Conservation (phyloP, 78 protist genomes). For the Dictyostelium intermedium region DNA sequence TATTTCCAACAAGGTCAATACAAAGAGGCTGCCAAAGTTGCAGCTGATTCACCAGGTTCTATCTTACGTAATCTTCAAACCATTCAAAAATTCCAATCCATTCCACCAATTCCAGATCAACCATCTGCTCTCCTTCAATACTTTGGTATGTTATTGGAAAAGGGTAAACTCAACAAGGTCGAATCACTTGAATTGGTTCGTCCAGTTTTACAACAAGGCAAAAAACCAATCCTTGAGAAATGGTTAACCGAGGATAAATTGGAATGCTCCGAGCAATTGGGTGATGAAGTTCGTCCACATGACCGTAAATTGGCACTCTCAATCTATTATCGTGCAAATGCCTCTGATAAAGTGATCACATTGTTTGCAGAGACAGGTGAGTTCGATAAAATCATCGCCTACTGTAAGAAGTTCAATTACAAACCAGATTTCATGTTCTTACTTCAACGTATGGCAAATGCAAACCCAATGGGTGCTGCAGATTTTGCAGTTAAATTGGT, state of each 20-base stretch:
- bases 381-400: constrained; percentile 94
- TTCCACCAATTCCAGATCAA: constrained; percentile 84
- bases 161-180: constrained; percentile 91
- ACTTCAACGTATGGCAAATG: constrained; percentile 80
- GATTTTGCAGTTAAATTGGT: constrained; percentile 91
- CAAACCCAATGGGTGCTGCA: constrained; percentile 92
- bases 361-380: constrained; percentile 93
- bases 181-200: constrained; percentile 98
- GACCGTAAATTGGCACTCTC: constrained; percentile 90
- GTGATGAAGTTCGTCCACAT: constrained; percentile 91
- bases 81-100: constrained; percentile 91
- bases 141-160: constrained; percentile 96
- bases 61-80: constrained; percentile 95
- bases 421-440: constrained; percentile 86
- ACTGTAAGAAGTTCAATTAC: constrained; percentile 91
- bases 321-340: constrained; percentile 93
- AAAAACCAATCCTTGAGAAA: constrained; percentile 91
- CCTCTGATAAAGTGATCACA: constrained; percentile 92
- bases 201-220: constrained; percentile 94
- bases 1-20: constrained; percentile 81
- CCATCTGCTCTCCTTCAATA: constrained; percentile 95
- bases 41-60: constrained; percentile 92
- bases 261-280: constrained; percentile 98
- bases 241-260: constrained; percentile 98
- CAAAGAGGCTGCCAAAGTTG: constrained; percentile 96